phyloP scores from a whole-genome alignment of 1,284 basidiomycete species.

The Psilocybe mexicana region DNA sequence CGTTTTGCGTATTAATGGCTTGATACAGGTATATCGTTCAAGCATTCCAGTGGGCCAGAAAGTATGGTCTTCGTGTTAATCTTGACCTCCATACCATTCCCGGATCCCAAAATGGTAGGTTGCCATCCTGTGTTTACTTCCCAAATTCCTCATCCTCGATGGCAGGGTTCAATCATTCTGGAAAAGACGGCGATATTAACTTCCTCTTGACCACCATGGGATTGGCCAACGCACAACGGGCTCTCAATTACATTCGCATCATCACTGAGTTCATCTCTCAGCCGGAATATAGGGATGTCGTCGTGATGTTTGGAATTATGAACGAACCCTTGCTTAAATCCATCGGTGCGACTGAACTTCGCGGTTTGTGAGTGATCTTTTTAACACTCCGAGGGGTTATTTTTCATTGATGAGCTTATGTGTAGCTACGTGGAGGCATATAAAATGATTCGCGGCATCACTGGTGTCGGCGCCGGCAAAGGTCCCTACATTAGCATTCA shows the following conservation, averaged over 20 bases:
- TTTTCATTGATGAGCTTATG: neutral
- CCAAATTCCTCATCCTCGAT: constrained; percentile 1
- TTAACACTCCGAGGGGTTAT: neutral
- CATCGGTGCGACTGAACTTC: constrained; percentile 54
- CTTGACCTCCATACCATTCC: constrained; percentile 85
- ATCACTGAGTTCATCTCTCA: constrained; percentile 72
- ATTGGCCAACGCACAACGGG: constrained; percentile 80
- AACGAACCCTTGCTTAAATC: constrained; percentile 64
- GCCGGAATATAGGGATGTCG: constrained; percentile 61
- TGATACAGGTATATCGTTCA: constrained; percentile 69
- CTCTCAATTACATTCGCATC: constrained; percentile 82
- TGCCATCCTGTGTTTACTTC: constrained; percentile 30
- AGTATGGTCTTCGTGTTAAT: constrained; percentile 87
- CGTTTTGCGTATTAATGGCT: neutral
- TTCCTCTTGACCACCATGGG: constrained; percentile 67
- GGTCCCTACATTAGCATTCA: constrained; percentile 81
- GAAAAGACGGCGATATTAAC: constrained; percentile 62
- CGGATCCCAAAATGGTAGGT: constrained; percentile 69
- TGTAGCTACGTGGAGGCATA: constrained; percentile 71
- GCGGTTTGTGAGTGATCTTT: constrained; percentile 52
- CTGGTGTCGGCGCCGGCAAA: constrained; percentile 75
- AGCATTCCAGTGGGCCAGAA: constrained; percentile 79
- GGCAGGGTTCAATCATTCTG: constrained; percentile 72
- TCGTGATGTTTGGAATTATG: constrained; percentile 75
- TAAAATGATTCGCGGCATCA: constrained; percentile 74